Base-by-base conservation (phyloP, 805 yeast genomes). In the Candida gorgasii region DNA sequence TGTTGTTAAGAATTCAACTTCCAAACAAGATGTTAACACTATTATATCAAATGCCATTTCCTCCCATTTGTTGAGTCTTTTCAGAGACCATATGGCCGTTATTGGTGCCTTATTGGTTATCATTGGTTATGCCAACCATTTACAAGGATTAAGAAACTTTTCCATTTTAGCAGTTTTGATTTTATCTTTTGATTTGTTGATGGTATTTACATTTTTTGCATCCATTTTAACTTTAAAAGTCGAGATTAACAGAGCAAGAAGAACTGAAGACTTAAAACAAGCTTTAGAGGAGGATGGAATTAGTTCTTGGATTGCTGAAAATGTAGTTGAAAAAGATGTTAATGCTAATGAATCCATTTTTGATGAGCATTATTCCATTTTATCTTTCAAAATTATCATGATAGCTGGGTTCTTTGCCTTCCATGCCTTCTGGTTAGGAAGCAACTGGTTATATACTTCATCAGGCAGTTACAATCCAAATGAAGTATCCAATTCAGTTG, bases 221-320 rank as follows among this genome's bases (percentile, higher is more conserved):
- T 89, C 96, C 3, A 78, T 88, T 42, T 76, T 92, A 51, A 82
- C 96, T 2, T 75, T 92, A 62, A 92, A 92, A 66, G 81, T 92
- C 35, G 97, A 93, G 63, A 88, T 92, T 61, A 81, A 80, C 59
- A 74, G 86, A 46, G 93, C 93, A 43, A 88, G 90, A 63, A 80
- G 88, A 50, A 85, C 89, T 36, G 81, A 87, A 45, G 79, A 80
- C 42, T 77, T 89, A 58, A 82, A 84, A 58, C 81, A 79, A 48
- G 89, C 87, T 20, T 72, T 92, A 49, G 93, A 90, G 68, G 99
- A 92, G 61, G 99, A 92, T 57, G 98, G 99, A 18, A 78, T 92
- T 24, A 76, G 86, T 33, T 79, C 80, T 29, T 62, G 70, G 36
- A 85, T 86, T 24, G 97, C 97, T 7, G 61, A 62, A 8, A 81